Base-by-base conservation (phyloP, 176 grass and related monocot genomes). In the Oropetium thomaeum region DNA sequence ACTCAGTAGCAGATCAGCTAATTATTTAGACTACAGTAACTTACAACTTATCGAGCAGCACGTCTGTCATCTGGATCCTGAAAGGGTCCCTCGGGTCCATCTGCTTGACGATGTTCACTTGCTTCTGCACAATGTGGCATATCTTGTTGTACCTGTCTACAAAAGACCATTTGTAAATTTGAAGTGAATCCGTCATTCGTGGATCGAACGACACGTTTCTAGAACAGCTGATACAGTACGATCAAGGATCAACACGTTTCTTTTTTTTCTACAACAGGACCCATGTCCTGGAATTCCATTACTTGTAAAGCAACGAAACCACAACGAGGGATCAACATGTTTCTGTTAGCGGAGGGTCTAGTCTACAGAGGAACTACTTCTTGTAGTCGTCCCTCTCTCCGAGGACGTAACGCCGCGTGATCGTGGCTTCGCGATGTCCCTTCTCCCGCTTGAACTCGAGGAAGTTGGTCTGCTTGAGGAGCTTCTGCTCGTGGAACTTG, bases 81-180 rank as follows among this genome's bases (percentile, higher is more conserved):
- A 67, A 88, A 43, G 88, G 86, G 40, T 94, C 95, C 42, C 91
- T 86, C 1, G 84, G 75, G 64, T 94, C 91, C 91, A 98, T 98
- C 52, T 98, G 95, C 75, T 88, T 98, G 62, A 98, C 70, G 37
- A 86, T 76, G 79, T 76, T 81, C 2, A 94, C 81, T 8, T 89
- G 83, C 71, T 90, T 91, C 70, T 93, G 87, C 58, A 87, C 81
- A 83, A 87, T 84, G 5, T 53, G 5, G 79, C 90, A 93, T 34
- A 93, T 87, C 75, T 69, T 79, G 3, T 82, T 84, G 75, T 93
- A 90, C 75, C 85, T 86, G 69, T 4, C 4, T n/a, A 35, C 17
- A 16, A 35, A 17, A 62, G 13, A 16, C 11, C 40, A 74, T 52
- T 14, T 14, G 35, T 14, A 62, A 23, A 51, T n/a, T n/a, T n/a